Evolutionary conservation across 371 early-diverging fungal species (phyloP).

Genomic region (Fennellomyces sp.): DNA sequence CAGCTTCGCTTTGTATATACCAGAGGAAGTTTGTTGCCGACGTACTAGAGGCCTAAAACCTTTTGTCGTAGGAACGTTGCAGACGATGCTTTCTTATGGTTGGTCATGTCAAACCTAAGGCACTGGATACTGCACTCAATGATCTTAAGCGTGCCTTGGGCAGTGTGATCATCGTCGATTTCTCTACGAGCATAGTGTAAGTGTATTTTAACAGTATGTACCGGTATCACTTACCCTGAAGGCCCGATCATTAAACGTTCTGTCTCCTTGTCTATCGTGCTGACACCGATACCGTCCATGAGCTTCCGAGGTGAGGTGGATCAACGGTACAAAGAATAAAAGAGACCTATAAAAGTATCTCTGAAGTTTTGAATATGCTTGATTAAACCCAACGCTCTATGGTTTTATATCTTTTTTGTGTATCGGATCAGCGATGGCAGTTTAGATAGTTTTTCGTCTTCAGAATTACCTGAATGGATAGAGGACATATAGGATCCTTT

Average conservation of each 20-base stretch:
- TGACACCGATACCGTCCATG: constrained; percentile 1
- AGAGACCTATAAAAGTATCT: no score
- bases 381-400: no score
- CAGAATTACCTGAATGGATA: no score
- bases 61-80: constrained; percentile 1
- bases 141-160: constrained; percentile 11
- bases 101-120: constrained; percentile 7
- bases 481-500: no score
- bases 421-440: no score
- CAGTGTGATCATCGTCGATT: constrained; percentile 10
- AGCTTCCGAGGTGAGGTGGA: constrained; percentile 9
- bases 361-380: no score
- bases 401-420: no score
- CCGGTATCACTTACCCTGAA: constrained; percentile 7
- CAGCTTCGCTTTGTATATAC: no score
- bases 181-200: constrained; percentile 7
- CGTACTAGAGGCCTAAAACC: constrained; percentile 3
- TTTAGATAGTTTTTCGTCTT: no score
- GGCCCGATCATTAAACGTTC: constrained; percentile 11
- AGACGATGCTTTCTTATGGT: neutral
- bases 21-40: constrained; percentile 11
- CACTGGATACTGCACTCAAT: constrained; percentile 12
- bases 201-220: no score
- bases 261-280: constrained; percentile 1
- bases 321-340: no score